Evolutionary conservation across 2,329 filamentous ascomycete species (phyloP), one percentile per base, ranked within the genome.

Genomic region (Epichloe coenophiala): DNA sequence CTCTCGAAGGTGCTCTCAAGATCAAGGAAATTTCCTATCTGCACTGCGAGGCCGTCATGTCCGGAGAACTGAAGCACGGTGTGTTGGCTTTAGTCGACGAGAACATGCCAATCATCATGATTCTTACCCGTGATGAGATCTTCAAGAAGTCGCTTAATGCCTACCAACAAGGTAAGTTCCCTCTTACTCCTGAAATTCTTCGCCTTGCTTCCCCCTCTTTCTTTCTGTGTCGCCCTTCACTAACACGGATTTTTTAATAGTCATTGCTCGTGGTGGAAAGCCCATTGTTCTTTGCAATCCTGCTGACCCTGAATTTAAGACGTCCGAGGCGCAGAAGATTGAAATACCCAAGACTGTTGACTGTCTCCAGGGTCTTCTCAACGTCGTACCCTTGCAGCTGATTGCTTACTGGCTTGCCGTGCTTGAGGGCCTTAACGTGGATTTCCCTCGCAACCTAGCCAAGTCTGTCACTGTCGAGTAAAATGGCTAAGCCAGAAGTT

Each of bases 1-100:
- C 93, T 51, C 82, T 98, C 21, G 93, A 98, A 76, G 93, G 88
- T 71, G 93, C 93, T 47, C 78, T 98, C 60, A 98, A 98, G 79
- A 98, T 98, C 72, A 98, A 98, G 81, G 93, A 98, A 74, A 98
- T 98, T 63, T 97, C 91, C 17, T 98, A 98, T 72, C 86, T 98
- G 53, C 93, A 98, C 72, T 98, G 93, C 71, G 93, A 98, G 75
- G 93, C 93, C 61, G 93, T 98, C 76, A 98, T 98, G 93, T 97
- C 93, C 57, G 93, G 93, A 71, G 93, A 98, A 74, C 80, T 98
- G 62, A 98, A 98, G 81, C 93, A 98, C 71, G 93, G 93, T 77
- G 93, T 98, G 48, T 76, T 98, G 65, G 93, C 93, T 49, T 79
- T 98, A 56, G 93, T 98, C 53, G 93, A 98, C 63, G 93, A 98